Conservation (phyloP, 2,329 filamentous ascomycete species). For the Dryadomyces sulphureus region DNA sequence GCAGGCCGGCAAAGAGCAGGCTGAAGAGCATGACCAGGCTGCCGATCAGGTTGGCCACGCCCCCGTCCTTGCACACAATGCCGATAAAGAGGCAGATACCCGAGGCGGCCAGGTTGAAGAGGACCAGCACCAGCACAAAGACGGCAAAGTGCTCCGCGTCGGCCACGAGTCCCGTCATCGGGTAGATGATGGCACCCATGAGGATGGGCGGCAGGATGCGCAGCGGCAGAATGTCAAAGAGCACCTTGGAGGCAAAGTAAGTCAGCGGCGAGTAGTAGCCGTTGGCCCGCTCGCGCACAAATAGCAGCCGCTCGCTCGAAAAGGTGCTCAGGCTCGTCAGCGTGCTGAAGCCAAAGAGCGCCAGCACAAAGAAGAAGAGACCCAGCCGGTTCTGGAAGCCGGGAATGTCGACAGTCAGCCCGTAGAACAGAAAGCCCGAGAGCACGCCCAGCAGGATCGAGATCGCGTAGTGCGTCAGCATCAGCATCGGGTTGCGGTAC, state of each 20-base stretch:
- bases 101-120: conserved; percentile 92
- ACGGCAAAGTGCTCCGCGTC: conserved; percentile 74
- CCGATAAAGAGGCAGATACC: conserved; percentile 93
- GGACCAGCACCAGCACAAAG: conserved; percentile 79
- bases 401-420: conserved; percentile 85
- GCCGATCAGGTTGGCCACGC: conserved; percentile 85
- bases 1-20: conserved; percentile 79
- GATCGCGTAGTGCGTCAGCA: conserved; percentile 97
- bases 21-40: conserved; percentile 97
- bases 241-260: conserved; percentile 89
- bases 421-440: conserved; percentile 91
- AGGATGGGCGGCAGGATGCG: conserved; percentile 87
- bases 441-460: conserved; percentile 89
- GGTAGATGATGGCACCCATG: conserved; percentile 91
- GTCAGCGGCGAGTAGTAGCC: conserved; percentile 90
- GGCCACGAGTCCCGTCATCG: conserved; percentile 87
- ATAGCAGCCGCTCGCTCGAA: conserved; percentile 75
- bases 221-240: conserved; percentile 96
- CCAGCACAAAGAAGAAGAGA: conserved; percentile 93
- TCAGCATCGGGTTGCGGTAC: conserved; percentile 93
- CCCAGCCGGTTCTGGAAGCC: conserved; percentile 96
- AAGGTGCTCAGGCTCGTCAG: conserved; percentile 90
- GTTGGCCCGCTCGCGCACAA: conserved; percentile 86
- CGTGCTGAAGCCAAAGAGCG: conserved; percentile 92
- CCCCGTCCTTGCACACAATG: conserved; percentile 80